Percentiles rank a stretch among this genome's conserved stretches.
Conservation (phyloP, 106 monocot genomes). For the Acanthochlamys bracteata region DNA sequence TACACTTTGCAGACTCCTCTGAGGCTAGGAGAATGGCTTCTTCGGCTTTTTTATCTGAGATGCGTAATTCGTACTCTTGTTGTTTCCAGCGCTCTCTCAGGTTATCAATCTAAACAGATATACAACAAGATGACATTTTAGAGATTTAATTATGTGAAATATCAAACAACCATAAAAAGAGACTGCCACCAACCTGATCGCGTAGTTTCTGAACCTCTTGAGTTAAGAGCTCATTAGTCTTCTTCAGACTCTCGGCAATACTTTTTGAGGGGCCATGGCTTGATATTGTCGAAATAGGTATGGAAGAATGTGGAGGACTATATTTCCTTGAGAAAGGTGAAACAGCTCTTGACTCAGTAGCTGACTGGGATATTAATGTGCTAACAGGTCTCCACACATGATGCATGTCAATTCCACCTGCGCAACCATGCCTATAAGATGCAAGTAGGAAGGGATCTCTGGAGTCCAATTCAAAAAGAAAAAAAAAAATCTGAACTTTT, state of each 20-base stretch:
- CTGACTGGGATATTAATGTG: conserved; percentile 33
- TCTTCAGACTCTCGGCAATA: conserved; percentile 55
- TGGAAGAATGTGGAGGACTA: conserved; percentile 64
- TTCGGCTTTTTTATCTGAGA: conserved; percentile 24
- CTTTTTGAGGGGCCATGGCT: conserved; percentile 60
- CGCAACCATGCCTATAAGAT: conserved; percentile 49
- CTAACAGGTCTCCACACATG: conserved; percentile 23
- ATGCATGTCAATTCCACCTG: conserved; percentile 30
- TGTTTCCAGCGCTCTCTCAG: conserved; percentile 38
- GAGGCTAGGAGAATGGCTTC: conserved; percentile 17
- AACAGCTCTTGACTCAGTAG: conserved; percentile 48
- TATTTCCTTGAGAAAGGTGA: conserved; percentile 77
- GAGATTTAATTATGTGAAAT: background rate
- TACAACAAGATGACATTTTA: background rate
- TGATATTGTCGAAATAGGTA: conserved; percentile 47
- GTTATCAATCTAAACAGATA: conserved; percentile 46
- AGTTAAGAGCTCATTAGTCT: conserved; percentile 68
- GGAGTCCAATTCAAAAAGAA: conserved; percentile 22
- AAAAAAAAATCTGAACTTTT: conserved; percentile 48
- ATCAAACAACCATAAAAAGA: background rate
- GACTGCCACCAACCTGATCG: conserved; percentile 52
- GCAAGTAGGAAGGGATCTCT: conserved; percentile 30
- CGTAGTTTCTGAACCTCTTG: conserved; percentile 77
- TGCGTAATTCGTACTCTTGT: conserved; percentile 55
- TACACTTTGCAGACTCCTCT: conserved; percentile 38